Evolutionary conservation across 1,284 basidiomycete species (phyloP), one percentile per base, ranked within the genome.

Genomic region (Boletus calvinii): DNA sequence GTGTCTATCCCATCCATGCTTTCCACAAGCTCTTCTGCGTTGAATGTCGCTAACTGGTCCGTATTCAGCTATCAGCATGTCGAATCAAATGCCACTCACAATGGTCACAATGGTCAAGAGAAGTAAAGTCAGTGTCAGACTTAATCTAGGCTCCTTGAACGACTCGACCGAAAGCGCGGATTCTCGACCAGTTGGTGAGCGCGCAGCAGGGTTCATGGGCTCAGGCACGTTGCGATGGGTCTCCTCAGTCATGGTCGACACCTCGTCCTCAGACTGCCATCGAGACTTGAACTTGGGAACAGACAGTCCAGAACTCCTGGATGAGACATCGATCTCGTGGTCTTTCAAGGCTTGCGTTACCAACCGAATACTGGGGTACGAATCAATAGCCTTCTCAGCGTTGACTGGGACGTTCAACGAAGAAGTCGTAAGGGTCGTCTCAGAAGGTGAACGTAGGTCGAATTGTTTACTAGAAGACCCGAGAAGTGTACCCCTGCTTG

Each of bases 11-110:
- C 83, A 60, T 87, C 76, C 59, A 95, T 92, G 9, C 88, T 90
- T 57, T 81, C 80, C 9, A 95, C 88, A 1, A 95, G 81, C 65
- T 79, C 91, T 69, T 95, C 93, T n/a, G 92, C 92, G 4, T 90
- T 94, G 36, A 94, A 71, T 2, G 85, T 83, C 26, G 89, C 87
- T 12, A 89, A 59, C 85, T 90, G 55, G 42, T 32, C 18, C 5
- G 1, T 15, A 30, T 35, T 63, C 18, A 63, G 54, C 31, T n/a
- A 24, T 36, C 4, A 50, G 10, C 35, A 22, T 15, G 10, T 50
- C 35, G 30, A 34, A 36, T 37, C 7, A 34, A 36, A 36, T 35
- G 32, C 26, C 31, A 73, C 83, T 60, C 63, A 88, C 85, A 40
- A 83, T 77, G 3, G 90, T 89, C 43, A 90, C 84, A 3, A 74